Evolutionary conservation across 805 yeast species (phyloP).

Genomic region (Wickerhamomyces hampshirensis): DNA sequence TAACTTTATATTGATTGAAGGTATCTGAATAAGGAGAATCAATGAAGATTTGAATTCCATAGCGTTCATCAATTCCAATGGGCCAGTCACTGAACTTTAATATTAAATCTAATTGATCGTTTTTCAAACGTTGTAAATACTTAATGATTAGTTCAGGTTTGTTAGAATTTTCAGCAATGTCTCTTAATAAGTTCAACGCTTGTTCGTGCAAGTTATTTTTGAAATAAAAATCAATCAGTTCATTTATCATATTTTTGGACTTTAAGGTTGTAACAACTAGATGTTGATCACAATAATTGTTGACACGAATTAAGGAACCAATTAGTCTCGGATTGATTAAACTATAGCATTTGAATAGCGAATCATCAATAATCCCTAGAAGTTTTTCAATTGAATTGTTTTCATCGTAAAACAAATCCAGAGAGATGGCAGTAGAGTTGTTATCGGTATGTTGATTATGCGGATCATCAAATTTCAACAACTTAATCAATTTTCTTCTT

Average conservation of each 20-base stretch:
- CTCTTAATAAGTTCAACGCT: slow-evolving; percentile 59
- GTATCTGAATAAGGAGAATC: slow-evolving; percentile 57
- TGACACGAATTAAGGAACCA: slow-evolving; percentile 76
- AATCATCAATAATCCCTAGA: slow-evolving; percentile 59
- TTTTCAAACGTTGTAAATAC: slow-evolving; percentile 53
- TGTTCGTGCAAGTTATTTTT: slow-evolving; percentile 57
- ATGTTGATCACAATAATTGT: slow-evolving; percentile 65
- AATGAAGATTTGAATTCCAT: slow-evolving; percentile 51
- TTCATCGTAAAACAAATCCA: slow-evolving; percentile 15
- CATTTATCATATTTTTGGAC: slow-evolving; percentile 47
- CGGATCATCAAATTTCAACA: slow-evolving; percentile 8
- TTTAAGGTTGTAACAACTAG: slow-evolving; percentile 54
- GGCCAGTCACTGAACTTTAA: slow-evolving; percentile 55
- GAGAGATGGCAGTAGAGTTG: too few relatives aligned
- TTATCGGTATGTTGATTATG: too few relatives aligned
- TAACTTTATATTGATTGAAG: slow-evolving; percentile 48
- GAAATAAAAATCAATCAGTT: slow-evolving; percentile 72
- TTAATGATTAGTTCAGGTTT: slow-evolving; percentile 29
- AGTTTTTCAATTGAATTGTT: slow-evolving; percentile 32
- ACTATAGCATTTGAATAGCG: slow-evolving; percentile 70
- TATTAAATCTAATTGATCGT: slow-evolving; percentile 46
- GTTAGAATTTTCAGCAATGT: slow-evolving; percentile 19
- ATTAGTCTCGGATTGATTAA: slow-evolving; percentile 65
- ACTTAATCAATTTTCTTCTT: slow-evolving; percentile 38
- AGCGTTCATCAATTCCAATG: slow-evolving; percentile 31